phyloP scores from a whole-genome alignment of 2,329 filamentous ascomycete species.

The Xylariaceae sp. region DNA sequence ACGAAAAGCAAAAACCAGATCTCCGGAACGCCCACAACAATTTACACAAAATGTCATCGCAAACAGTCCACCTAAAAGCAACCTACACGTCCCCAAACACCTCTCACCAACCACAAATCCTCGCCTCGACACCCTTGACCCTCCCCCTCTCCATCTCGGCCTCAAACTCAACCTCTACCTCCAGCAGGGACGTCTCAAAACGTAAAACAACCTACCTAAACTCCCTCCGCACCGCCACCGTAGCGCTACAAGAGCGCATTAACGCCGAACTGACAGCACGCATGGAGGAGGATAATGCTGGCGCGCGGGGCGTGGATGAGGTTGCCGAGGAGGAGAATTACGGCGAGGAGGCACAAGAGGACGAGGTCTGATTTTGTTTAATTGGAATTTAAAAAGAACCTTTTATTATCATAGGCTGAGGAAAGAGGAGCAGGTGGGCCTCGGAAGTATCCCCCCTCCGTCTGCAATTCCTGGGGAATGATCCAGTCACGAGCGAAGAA shows the following conservation, averaged over 20 bases:
- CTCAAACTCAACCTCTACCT: not conserved
- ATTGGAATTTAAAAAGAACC: too few species aligned
- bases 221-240: slow-evolving; percentile 51
- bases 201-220: slow-evolving; percentile 54
- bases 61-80: slow-evolving; percentile 37
- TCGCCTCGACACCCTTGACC: slow-evolving; percentile 28
- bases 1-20: not conserved
- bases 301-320: slow-evolving; percentile 39
- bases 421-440: too few species aligned
- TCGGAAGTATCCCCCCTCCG: too few species aligned
- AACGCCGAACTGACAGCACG: slow-evolving; percentile 66
- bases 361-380: slow-evolving; percentile 31
- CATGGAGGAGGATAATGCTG: slow-evolving; percentile 54
- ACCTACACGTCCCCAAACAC: slow-evolving; percentile 49
- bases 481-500: too few species aligned
- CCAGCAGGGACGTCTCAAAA: slow-evolving; percentile 8
- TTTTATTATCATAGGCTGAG: too few species aligned
- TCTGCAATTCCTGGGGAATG: too few species aligned
- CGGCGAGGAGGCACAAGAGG: slow-evolving; percentile 73
- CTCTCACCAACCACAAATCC: slow-evolving; percentile 39
- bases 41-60: too few species aligned
- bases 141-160: slow-evolving; percentile 29
- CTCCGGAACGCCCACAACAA: too few species aligned
- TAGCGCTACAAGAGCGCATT: slow-evolving; percentile 56
- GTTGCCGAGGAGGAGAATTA: slow-evolving; percentile 70